Evolutionary conservation across 2,329 filamentous ascomycete species (phyloP), one percentile per base, ranked within the genome.

Genomic region (Colletotrichum falcatum): DNA sequence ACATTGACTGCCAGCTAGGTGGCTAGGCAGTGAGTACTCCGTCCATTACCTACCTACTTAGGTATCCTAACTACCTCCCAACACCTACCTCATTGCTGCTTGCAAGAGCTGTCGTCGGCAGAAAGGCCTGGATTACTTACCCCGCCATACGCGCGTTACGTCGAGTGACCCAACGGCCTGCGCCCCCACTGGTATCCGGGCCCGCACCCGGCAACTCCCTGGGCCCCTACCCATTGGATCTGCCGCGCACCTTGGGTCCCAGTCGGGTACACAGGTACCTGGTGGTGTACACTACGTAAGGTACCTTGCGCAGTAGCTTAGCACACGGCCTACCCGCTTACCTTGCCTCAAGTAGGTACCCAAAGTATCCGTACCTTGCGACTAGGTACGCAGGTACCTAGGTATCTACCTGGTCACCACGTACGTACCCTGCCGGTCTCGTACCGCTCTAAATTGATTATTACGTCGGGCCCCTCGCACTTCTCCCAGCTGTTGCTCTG

Each of bases 111-210:
- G 66, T 26, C 18, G 39, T 61, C 49, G 62, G 39, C 62, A 56
- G 30, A 60, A 55, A n/a, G 51, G 8, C 51, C 62, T 70, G 62
- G 33, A 51, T 2, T 14, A 61, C 60, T 58, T 70, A 70, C 67
- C 67, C 67, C 67, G 67, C 67, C 67, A 67, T 59, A 70, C 64
- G 67, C 67, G 67, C 64, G 67, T 70, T 67, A 67, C 67, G 58
- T 61, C 54, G 51, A 70, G 63, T 46, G 64, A 28, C 66, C 62
- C 48, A 61, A 49, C 66, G 14, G 54, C 51, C 63, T 62, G 51
- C 63, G 58, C 63, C 67, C 64, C 56, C 63, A 53, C 64, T 51
- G 51, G 35, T 26, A 70, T 44, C 67, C 49, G 49, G 58, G 49
- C 49, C 67, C 59, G 44, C 35, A 64, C 65, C 44, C 65, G 63